These are phyloP conservation scores for Dacryopinax primogenitus DNA, from an alignment of 768 basidiomycete species.

Conservation along the genomic window DNA sequence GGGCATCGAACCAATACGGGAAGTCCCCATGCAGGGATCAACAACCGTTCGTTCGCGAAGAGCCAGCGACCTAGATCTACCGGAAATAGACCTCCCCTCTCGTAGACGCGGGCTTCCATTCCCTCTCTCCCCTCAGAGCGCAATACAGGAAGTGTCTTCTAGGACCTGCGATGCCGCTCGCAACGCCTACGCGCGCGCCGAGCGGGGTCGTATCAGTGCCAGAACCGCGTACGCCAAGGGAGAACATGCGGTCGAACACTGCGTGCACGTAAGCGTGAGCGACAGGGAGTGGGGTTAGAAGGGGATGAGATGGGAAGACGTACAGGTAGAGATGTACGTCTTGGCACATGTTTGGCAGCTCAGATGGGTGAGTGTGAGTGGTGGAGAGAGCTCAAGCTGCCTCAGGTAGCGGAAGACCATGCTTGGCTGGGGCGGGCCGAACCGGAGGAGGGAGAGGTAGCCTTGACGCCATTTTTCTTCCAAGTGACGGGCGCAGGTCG, in stretches of 20 bases:
- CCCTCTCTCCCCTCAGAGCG: slow-evolving; percentile 39
- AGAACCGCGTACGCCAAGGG: slow-evolving; percentile 64
- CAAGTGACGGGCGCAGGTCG: slow-evolving; percentile 63
- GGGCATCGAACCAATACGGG: too few species aligned
- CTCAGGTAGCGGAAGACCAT: slow-evolving; percentile 89
- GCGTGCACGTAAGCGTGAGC: not conserved
- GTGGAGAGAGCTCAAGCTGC: slow-evolving; percentile 80
- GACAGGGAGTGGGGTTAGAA: not conserved
- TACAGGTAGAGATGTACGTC: slow-evolving; percentile 74
- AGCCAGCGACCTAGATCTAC: not conserved
- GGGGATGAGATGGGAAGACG: slow-evolving; percentile 24
- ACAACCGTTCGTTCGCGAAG: too few species aligned
- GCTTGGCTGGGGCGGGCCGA: slow-evolving; percentile 78
- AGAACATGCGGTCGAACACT: slow-evolving; percentile 89
- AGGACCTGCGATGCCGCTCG: slow-evolving; percentile 56
- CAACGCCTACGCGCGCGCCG: slow-evolving; percentile 49
- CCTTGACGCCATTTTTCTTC: slow-evolving; percentile 93
- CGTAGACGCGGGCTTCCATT: slow-evolving; percentile 14
- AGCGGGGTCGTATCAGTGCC: slow-evolving; percentile 53
- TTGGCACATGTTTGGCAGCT: slow-evolving; percentile 82
- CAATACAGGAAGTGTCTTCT: slow-evolving; percentile 78
- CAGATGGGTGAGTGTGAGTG: slow-evolving; percentile 72
- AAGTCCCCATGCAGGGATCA: too few species aligned
- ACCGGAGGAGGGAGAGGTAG: slow-evolving; percentile 73
- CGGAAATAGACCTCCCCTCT: not conserved